phyloP scores from a whole-genome alignment of 768 basidiomycete genomes.

The Naganishia friedmannii region DNA sequence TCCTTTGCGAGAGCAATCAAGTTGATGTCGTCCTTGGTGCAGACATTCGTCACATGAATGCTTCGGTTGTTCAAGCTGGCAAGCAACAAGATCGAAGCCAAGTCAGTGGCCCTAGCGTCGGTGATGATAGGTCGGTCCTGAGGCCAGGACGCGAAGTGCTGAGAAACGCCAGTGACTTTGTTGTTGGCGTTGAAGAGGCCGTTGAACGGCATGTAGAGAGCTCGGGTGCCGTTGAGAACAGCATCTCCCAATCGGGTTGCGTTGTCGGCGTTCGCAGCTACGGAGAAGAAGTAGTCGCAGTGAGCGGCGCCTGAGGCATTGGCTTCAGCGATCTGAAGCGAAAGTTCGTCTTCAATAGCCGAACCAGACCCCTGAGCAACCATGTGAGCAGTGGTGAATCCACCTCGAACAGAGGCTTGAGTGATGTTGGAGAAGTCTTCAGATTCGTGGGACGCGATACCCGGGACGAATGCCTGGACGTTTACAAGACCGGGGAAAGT shows the following conservation, averaged over 20 bases:
- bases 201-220: constrained; percentile 79
- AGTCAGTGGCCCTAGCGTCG: constrained; percentile 83
- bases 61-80: constrained; percentile 87
- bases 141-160: constrained; percentile 88
- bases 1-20: constrained; percentile 92
- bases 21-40: constrained; percentile 76
- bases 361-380: constrained; percentile 66
- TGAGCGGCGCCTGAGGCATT: constrained; percentile 66
- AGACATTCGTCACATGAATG: constrained; percentile 87
- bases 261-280: constrained; percentile 72
- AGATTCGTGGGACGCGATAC: constrained; percentile 59
- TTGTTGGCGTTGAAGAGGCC: constrained; percentile 50
- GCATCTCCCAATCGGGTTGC: constrained; percentile 61
- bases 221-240: constrained; percentile 72
- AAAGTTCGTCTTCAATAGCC: constrained; percentile 64
- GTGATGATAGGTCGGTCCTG: constrained; percentile 88
- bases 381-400: constrained; percentile 81
- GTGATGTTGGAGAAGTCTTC: constrained; percentile 67
- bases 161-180: constrained; percentile 71
- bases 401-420: constrained; percentile 78
- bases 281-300: constrained; percentile 81
- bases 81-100: constrained; percentile 86
- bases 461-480: constrained; percentile 79
- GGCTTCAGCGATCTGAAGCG: constrained; percentile 67
- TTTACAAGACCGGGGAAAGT: constrained; percentile 90